These are phyloP conservation scores for Cercospora sp. DNA, from an alignment of 2,329 filamentous ascomycete species.

Conservation along the genomic window DNA sequence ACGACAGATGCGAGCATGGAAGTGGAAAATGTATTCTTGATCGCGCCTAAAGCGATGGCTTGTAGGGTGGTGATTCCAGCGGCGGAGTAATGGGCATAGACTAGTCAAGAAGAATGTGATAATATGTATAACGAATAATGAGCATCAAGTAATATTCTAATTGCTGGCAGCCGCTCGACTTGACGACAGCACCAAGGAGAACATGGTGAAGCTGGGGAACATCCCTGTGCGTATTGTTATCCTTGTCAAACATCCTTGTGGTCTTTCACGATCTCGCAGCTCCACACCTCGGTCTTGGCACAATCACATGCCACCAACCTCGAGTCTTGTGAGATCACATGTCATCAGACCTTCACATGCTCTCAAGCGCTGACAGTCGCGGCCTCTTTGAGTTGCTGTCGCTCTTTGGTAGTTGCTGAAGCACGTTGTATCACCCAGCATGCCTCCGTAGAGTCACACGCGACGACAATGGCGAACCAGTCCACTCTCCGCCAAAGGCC, in stretches of 20 bases:
- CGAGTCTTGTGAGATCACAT: slow-evolving; percentile 3
- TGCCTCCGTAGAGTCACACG: slow-evolving; percentile 6
- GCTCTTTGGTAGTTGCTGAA: neutral
- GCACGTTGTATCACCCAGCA: neutral
- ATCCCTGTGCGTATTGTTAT: neutral
- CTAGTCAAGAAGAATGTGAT: neutral
- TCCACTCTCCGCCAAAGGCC: slow-evolving; percentile 65
- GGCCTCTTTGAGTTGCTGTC: neutral
- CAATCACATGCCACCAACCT: neutral
- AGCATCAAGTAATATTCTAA: neutral
- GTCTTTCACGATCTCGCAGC: neutral
- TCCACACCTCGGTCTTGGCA: slow-evolving; percentile 14
- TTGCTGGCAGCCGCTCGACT: neutral
- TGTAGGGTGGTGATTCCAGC: slow-evolving; percentile 7
- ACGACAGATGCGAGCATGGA: slow-evolving; percentile 27
- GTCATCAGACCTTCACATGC: neutral
- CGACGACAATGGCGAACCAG: slow-evolving; percentile 71
- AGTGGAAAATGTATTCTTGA: slow-evolving; percentile 19
- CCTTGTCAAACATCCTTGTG: neutral
- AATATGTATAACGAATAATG: neutral
- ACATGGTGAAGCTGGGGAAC: neutral
- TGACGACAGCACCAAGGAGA: neutral
- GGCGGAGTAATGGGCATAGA: neutral
- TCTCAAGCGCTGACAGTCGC: neutral
- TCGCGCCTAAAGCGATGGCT: slow-evolving; percentile 9